A percentile compares a stretch with the other conserved stretches of the same genome.
These are phyloP conservation scores for Fusarium sp. DNA, from an alignment of 2,329 filamentous ascomycete species.

Conservation along the genomic window DNA sequence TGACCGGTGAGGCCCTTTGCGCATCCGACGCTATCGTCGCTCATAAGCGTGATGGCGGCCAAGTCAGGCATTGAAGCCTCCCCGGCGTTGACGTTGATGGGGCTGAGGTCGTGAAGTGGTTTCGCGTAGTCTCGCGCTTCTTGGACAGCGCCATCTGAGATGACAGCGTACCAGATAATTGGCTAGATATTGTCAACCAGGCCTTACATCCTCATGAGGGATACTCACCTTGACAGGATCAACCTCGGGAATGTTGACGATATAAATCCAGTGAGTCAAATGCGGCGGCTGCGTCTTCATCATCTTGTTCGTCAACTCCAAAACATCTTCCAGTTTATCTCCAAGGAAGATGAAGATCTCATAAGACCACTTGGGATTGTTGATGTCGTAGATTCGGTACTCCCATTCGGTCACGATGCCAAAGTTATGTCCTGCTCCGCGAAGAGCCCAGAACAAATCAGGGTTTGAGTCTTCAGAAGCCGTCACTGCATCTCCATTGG, in stretches of 20 bases:
- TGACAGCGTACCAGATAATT: constrained; percentile 52
- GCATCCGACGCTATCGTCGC: constrained; percentile 49
- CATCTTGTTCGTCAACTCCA: constrained; percentile 25
- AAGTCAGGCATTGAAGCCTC: constrained; percentile 55
- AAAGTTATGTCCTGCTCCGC: constrained; percentile 64
- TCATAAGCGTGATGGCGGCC: constrained; percentile 52
- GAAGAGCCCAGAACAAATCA: constrained; percentile 53
- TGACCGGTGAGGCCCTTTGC: constrained; percentile 53
- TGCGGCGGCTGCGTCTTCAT: constrained; percentile 26
- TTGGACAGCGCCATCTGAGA: constrained; percentile 50
- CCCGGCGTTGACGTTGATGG: constrained; percentile 43
- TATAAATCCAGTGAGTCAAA: constrained; percentile 27
- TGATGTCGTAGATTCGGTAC: constrained; percentile 57
- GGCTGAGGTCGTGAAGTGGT: constrained; percentile 53
- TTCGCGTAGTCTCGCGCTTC: constrained; percentile 51
- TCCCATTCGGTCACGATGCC: constrained; percentile 58
- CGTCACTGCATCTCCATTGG: constrained; percentile 8
- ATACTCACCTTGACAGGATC: constrained; percentile 4
- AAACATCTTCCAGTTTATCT: constrained; percentile 29
- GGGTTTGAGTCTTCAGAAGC: constrained; percentile 3
- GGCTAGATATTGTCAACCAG: constrained; percentile 38
- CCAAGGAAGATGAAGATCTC: constrained; percentile 50
- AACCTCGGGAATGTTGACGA: constrained; percentile 28
- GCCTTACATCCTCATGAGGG: fast-evolving
- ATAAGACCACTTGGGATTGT: constrained; percentile 49